Conservation (phyloP, 2,329 filamentous ascomycete species). For the Fusarium sp. region DNA sequence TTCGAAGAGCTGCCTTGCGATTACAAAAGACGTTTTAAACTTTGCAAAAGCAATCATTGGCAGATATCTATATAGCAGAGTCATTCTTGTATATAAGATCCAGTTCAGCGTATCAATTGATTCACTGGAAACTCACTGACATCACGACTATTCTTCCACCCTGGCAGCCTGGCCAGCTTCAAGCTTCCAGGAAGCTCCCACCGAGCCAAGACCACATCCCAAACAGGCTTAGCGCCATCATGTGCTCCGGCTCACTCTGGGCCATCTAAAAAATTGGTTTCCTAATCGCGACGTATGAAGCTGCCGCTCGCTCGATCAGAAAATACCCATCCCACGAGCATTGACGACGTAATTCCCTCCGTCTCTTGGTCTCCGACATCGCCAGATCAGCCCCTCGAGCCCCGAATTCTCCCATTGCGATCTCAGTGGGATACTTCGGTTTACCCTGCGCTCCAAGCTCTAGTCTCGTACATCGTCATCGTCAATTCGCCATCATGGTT, state of each 20-base stretch:
- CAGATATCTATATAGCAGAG: not conserved
- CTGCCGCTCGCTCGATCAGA: constrained; percentile 44
- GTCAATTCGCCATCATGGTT: constrained; percentile 56
- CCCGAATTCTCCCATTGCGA: constrained; percentile 21
- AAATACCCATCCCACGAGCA: constrained; percentile 34
- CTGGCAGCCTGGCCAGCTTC: not conserved
- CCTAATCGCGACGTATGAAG: constrained; percentile 49
- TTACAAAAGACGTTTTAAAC: too few species aligned
- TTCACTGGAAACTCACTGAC: not conserved
- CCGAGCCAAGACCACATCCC: constrained; percentile 27
- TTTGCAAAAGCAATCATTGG: too few species aligned
- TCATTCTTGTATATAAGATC: not conserved
- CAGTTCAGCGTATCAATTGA: not conserved
- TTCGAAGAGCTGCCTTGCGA: too few species aligned
- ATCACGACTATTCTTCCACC: not conserved
- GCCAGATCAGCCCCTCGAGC: constrained; percentile 16
- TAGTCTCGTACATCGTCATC: constrained; percentile 29
- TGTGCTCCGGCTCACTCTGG: constrained; percentile 38
- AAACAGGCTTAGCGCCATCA: constrained; percentile 46
- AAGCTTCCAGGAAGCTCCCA: constrained; percentile 25
- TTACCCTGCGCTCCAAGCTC: constrained; percentile 22
- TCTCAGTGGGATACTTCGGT: constrained; percentile 25
- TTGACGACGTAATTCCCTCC: constrained; percentile 44
- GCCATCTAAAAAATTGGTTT: constrained; percentile 51
- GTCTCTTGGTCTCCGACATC: constrained; percentile 26